These are phyloP conservation scores for Juncus inflexus DNA, from an alignment of 176 grass and related monocot genomes.

Conservation along the genomic window DNA sequence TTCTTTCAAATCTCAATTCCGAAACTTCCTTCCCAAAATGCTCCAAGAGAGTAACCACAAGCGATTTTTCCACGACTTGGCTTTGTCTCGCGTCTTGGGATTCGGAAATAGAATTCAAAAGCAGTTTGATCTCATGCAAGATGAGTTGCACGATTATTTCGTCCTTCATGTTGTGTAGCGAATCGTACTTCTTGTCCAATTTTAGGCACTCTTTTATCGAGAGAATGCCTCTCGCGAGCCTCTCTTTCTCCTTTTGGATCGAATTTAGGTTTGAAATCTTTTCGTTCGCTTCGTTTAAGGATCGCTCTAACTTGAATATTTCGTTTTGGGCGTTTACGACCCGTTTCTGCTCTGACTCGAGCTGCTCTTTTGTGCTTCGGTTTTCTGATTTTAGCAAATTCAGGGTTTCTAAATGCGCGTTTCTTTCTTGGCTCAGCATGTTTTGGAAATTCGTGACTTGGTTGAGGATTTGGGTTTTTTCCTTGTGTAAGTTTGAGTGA, in stretches of 20 bases:
- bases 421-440: slow-evolving; percentile 50
- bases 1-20: slow-evolving; percentile 75
- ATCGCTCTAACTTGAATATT: slow-evolving; percentile 70
- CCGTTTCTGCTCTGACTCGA: slow-evolving; percentile 57
- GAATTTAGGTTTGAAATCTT: slow-evolving; percentile 43
- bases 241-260: slow-evolving; percentile 45
- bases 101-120: slow-evolving; percentile 69
- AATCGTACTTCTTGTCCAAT: slow-evolving; percentile 69
- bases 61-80: slow-evolving; percentile 80
- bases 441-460: slow-evolving; percentile 47
- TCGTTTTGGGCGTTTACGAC: slow-evolving; percentile 57
- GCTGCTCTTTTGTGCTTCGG: slow-evolving; percentile 38
- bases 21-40: slow-evolving; percentile 82
- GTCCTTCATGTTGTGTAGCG: slow-evolving; percentile 67
- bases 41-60: slow-evolving; percentile 81
- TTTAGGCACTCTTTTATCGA: slow-evolving; percentile 62
- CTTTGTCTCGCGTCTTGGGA: slow-evolving; percentile 77
- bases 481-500: slow-evolving; percentile 55
- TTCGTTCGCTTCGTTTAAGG: slow-evolving; percentile 61
- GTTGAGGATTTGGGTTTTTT: slow-evolving; percentile 38
- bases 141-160: slow-evolving; percentile 89
- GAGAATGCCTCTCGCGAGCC: slow-evolving; percentile 51
- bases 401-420: slow-evolving; percentile 35
- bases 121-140: slow-evolving; percentile 69
- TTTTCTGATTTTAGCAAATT: slow-evolving; percentile 50